These are phyloP conservation scores for Raddia distichophylla DNA, from an alignment of 176 grass and related monocot genomes.

Conservation along the genomic window DNA sequence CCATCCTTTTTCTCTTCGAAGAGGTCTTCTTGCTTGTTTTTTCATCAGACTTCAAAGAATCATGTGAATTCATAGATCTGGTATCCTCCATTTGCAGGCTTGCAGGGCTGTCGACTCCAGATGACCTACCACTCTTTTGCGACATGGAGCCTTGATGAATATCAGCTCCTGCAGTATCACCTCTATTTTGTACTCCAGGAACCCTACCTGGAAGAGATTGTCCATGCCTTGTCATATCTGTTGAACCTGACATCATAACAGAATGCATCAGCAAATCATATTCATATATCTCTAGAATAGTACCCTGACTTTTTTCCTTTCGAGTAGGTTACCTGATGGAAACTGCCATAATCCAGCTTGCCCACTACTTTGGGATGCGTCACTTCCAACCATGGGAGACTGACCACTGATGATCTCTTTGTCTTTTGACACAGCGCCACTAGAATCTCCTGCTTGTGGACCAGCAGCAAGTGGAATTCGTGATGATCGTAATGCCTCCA, in stretches of 20 bases:
- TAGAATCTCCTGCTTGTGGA: constrained; percentile 61
- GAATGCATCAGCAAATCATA: constrained; percentile 35
- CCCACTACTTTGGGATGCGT: constrained; percentile 57
- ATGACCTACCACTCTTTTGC: constrained; percentile 72
- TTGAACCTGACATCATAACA: constrained; percentile 46
- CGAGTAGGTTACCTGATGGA: constrained; percentile 61
- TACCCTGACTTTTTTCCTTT: constrained; percentile 30
- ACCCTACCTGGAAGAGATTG: constrained; percentile 45
- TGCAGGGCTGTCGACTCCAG: constrained; percentile 70
- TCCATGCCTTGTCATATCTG: constrained; percentile 61
- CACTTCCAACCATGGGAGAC: constrained; percentile 55
- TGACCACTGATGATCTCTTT: constrained; percentile 69
- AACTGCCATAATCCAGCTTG: constrained; percentile 68
- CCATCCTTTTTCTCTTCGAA: constrained; percentile 87
- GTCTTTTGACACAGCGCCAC: constrained; percentile 65
- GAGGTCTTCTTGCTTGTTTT: constrained; percentile 77
- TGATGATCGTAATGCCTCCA: constrained; percentile 74
- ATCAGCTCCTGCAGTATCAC: constrained; percentile 56
- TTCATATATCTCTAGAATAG: constrained; percentile 31
- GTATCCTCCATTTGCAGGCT: constrained; percentile 85
- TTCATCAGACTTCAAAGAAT: constrained; percentile 86
- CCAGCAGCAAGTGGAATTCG: constrained; percentile 71
- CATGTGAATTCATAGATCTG: constrained; percentile 90
- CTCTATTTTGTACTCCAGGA: constrained; percentile 50
- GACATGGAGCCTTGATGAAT: constrained; percentile 73